Evolutionary conservation across 2,329 filamentous ascomycete genomes (phyloP).

Genomic region (Penicillium sp.): DNA sequence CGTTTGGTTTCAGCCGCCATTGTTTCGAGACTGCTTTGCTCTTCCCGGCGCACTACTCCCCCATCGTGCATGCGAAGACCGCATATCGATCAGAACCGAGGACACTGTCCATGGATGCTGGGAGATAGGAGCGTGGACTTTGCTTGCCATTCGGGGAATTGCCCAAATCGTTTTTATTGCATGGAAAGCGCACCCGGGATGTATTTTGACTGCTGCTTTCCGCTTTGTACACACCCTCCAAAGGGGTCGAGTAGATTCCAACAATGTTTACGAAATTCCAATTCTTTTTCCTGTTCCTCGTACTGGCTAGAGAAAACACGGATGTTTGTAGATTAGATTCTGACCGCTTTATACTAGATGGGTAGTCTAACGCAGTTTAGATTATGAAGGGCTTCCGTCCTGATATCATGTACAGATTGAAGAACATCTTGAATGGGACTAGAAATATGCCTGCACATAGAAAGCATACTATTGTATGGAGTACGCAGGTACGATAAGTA

Average conservation of each 20-base stretch:
- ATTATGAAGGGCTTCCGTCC: neutral
- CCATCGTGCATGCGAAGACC: neutral
- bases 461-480: neutral
- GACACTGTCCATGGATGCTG: neutral
- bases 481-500: neutral
- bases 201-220: slow-evolving; percentile 25
- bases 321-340: neutral
- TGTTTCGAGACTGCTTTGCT: slow-evolving; percentile 31
- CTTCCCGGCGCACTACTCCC: slow-evolving; percentile 5
- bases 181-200: slow-evolving; percentile 28
- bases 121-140: neutral
- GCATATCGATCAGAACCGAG: slow-evolving; percentile 13
- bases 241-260: slow-evolving; percentile 19
- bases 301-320: neutral
- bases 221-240: slow-evolving; percentile 31
- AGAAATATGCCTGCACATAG: neutral
- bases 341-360: neutral
- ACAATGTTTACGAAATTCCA: slow-evolving; percentile 17
- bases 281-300: neutral
- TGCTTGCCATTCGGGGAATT: slow-evolving; percentile 3
- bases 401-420: neutral
- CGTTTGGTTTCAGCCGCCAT: slow-evolving; percentile 21
- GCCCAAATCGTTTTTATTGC: slow-evolving; percentile 19
- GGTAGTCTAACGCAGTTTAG: neutral
- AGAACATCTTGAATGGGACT: neutral